These are phyloP conservation scores for Colletotrichum horii DNA, from an alignment of 2,329 filamentous ascomycete species.

Conservation along the genomic window DNA sequence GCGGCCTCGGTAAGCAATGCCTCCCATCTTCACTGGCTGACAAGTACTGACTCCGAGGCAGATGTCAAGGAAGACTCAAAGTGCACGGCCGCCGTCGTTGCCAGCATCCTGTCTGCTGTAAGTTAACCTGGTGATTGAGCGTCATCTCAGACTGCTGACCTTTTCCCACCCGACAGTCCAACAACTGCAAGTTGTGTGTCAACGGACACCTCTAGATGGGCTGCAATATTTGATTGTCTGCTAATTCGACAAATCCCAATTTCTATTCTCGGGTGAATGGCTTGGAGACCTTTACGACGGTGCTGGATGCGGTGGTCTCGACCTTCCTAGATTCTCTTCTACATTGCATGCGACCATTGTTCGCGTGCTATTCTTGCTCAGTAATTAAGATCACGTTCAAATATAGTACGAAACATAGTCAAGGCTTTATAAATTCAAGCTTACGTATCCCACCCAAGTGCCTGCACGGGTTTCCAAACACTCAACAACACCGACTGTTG, in stretches of 20 bases:
- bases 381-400: not conserved
- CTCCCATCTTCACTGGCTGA: fast-evolving
- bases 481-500: no score
- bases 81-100: not conserved
- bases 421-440: no score
- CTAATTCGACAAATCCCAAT: not conserved
- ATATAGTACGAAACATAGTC: not conserved
- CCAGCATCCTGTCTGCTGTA: not conserved
- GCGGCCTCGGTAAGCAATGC: not conserved
- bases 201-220: not conserved
- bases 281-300: not conserved
- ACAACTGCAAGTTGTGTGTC: slow-evolving; percentile 8
- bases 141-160: not conserved
- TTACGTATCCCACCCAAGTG: no score
- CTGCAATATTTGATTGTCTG: not conserved
- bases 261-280: not conserved
- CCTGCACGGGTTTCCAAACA: no score
- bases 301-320: not conserved
- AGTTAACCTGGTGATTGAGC: not conserved
- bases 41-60: not conserved
- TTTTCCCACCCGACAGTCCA: not conserved
- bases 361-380: not conserved
- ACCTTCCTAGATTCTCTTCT: not conserved
- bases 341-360: not conserved
- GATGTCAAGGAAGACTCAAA: slow-evolving; percentile 7